Evolutionary conservation across 2,329 filamentous ascomycete genomes (phyloP), one percentile per base, ranked within the genome.

Genomic region (Sporothrix schenckii): DNA sequence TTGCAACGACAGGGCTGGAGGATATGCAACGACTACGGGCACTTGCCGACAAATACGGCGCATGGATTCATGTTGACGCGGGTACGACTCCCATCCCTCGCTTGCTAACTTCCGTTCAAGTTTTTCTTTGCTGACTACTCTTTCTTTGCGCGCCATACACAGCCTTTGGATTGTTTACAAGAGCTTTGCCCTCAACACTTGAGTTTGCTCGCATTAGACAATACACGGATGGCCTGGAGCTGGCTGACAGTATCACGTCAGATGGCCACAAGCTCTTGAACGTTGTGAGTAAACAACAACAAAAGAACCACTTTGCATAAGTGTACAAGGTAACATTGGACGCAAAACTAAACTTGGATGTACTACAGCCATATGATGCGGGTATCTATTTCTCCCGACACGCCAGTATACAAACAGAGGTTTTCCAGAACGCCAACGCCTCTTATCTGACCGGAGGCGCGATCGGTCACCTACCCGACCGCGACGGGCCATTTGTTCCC

Each of bases 261-360:
- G 94, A 97, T 76, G 91, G 87, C 0, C 94, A 98, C 79, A 97
- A 97, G 77, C 81, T 97, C n/a, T 85, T 98, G 72, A 97, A 97
- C 75, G 93, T 97, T 60, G 88, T 89, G 79, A 72, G 87, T 84
- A 4, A 24, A 41, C 11, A 24, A 44, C 41, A 27, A 24, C 10
- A 41, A 49, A 63, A 13, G 6, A 10, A 66, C 41, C 11, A 4
- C 41, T 19, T 21, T 1, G 2, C 34, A 16, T 19, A 5, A 13
- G 19, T 11, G 39, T 49, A 16, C 13, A 21, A 19, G 21, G 34
- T 39, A 39, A 16, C n/a, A 21, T 34, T 19, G 27, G 21, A 10
- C 24, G 4, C 24, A 24, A 41, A 27, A 58, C 30, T 47, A 70
- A 47, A 50, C 9, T 30, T 41, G 14, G 34, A 34, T 21, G 21